These are phyloP conservation scores for Cochlearia excelsa DNA, from an alignment of 345 rosid species.

Conservation along the genomic window DNA sequence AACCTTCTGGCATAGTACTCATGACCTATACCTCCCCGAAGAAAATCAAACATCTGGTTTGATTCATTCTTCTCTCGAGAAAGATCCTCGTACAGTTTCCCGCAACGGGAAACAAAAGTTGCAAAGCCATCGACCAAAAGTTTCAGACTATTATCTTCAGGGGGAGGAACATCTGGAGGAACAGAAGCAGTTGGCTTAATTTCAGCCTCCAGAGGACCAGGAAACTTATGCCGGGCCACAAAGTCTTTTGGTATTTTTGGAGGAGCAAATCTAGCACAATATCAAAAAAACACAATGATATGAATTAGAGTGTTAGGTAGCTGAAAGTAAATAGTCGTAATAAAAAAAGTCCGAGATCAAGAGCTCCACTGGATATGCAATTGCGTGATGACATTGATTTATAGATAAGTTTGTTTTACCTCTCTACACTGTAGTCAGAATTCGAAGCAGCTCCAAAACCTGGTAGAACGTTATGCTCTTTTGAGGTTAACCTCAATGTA, in stretches of 20 bases:
- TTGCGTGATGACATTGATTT: conserved; percentile 13
- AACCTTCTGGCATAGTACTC: conserved; percentile 77
- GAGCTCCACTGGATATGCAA: conserved; percentile 9
- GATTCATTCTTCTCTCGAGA: conserved; percentile 87
- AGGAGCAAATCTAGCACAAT: conserved; percentile 70
- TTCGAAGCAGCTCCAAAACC: conserved; percentile 70
- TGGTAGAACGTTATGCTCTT: conserved; percentile 60
- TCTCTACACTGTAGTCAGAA: conserved; percentile 63
- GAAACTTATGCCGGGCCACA: conserved; percentile 70
- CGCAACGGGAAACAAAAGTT: conserved; percentile 87
- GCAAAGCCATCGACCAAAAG: conserved; percentile 89
- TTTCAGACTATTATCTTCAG: conserved; percentile 67
- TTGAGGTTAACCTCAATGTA: conserved; percentile 53
- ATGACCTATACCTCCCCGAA: conserved; percentile 76
- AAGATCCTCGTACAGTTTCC: conserved; percentile 92
- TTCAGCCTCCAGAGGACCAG: conserved; percentile 53
- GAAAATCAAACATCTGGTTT: conserved; percentile 85
- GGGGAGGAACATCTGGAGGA: conserved; percentile 74
- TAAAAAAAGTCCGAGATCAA: conserved; percentile 1
- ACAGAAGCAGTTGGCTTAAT: conserved; percentile 47
- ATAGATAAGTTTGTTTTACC: conserved; percentile 43
- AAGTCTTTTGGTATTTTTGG: conserved; percentile 79
- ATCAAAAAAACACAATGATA: conserved; percentile 21
- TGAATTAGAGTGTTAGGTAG: not conserved
- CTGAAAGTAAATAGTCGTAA: conserved; percentile 7